Evolutionary conservation across 805 yeast species (phyloP).

Genomic region (Ogataea methanolica): DNA sequence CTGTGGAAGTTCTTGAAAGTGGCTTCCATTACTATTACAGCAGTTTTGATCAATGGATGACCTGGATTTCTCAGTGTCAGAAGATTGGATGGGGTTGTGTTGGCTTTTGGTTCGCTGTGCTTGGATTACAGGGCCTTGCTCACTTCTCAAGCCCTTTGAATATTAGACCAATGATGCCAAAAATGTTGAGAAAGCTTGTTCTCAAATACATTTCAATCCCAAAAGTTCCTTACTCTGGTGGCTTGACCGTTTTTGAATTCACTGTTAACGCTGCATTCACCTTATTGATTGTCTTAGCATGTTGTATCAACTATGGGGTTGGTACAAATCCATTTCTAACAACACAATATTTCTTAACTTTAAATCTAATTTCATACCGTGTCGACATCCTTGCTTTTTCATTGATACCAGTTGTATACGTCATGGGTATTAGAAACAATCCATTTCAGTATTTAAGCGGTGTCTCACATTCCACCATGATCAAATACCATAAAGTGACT

Average conservation of each 20-base stretch:
- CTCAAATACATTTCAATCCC: slow-evolving; percentile 5
- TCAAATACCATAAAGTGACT: slow-evolving; percentile 62
- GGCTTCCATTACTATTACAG: slow-evolving; percentile 30
- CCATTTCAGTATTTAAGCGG: slow-evolving; percentile 60
- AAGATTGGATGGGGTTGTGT: slow-evolving; percentile 43
- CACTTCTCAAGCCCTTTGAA: slow-evolving; percentile 14
- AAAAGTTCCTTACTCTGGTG: slow-evolving; percentile 8
- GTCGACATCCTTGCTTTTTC: slow-evolving; percentile 46
- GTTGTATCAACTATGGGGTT: slow-evolving; percentile 32
- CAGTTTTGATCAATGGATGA: slow-evolving; percentile 34
- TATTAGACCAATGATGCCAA: slow-evolving; percentile 1
- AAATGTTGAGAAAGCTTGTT: neutral
- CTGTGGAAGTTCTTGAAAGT: slow-evolving; percentile 30
- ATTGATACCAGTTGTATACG: slow-evolving; percentile 51
- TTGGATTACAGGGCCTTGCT: slow-evolving; percentile 28
- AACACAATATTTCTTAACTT: slow-evolving; percentile 25
- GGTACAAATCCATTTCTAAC: slow-evolving; percentile 35
- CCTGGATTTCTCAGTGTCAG: slow-evolving; percentile 34
- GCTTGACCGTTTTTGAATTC: slow-evolving; percentile 16
- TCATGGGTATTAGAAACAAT: slow-evolving; percentile 73
- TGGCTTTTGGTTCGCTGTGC: slow-evolving; percentile 36
- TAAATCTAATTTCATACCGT: slow-evolving; percentile 47
- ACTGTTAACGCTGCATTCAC: slow-evolving; percentile 30
- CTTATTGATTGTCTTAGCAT: slow-evolving; percentile 27
- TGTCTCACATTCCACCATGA: slow-evolving; percentile 56